Evolutionary conservation across 2,329 filamentous ascomycete genomes (phyloP).

Genomic region (Helotiales sp.): DNA sequence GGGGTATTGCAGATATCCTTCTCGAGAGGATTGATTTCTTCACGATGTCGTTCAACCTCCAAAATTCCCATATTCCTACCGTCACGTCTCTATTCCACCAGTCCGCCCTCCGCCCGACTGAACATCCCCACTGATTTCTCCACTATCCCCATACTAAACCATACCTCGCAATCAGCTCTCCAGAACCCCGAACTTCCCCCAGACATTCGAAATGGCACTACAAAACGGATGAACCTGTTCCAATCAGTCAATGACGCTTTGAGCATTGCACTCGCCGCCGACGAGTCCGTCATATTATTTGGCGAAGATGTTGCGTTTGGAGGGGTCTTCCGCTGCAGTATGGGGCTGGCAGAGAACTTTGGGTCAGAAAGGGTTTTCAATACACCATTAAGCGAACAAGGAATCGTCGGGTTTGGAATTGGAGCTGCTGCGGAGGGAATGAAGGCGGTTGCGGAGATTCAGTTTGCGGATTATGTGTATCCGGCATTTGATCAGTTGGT

Average conservation of each 20-base stretch:
- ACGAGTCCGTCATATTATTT: conserved; percentile 88
- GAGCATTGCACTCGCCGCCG: conserved; percentile 77
- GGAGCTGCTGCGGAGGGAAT: conserved; percentile 89
- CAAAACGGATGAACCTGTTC: conserved; percentile 90
- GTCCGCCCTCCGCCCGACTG: conserved; percentile 65
- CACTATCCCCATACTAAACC: conserved; percentile 79
- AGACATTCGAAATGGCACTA: conserved; percentile 68
- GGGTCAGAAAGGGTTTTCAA: conserved; percentile 93
- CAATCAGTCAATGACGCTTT: conserved; percentile 92
- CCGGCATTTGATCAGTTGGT: conserved; percentile 80
- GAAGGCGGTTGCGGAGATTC: conserved; percentile 88
- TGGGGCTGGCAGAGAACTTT: conserved; percentile 87
- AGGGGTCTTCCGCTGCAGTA: conserved; percentile 92
- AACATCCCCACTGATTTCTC: conserved; percentile 90
- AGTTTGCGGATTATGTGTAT: conserved; percentile 80
- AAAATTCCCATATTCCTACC: conserved; percentile 9
- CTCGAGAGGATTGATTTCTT: conserved; percentile 16
- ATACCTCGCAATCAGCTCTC: conserved; percentile 75
- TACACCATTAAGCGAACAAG: conserved; percentile 91
- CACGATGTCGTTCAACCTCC: conserved; percentile 12
- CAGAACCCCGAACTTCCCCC: conserved; percentile 72
- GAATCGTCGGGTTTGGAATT: conserved; percentile 91
- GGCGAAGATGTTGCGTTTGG: conserved; percentile 98
- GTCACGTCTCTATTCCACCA: conserved; percentile 39
- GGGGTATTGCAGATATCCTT: conserved; percentile 23